phyloP scores from a whole-genome alignment of 2,329 filamentous ascomycete genomes.

The Pestalotiopsis sp. region DNA sequence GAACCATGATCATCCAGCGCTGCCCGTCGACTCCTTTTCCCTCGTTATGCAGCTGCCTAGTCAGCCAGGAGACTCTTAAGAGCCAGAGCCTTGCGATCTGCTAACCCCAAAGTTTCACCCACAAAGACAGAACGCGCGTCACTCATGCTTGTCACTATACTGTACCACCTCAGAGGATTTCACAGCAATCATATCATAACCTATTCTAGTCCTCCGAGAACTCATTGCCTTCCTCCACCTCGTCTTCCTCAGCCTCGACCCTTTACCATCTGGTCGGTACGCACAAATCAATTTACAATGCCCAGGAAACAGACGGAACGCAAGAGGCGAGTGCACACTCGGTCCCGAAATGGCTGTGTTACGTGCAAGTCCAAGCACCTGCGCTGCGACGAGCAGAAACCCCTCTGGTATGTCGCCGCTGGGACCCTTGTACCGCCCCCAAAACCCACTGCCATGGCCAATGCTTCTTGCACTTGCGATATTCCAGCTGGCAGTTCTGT shows the following conservation, averaged over 20 bases:
- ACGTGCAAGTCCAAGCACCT: conserved; percentile 27
- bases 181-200: not conserved
- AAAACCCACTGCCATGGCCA: not conserved
- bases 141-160: not conserved
- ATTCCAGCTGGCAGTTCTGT: too few species aligned
- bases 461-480: not conserved
- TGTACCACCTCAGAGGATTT: not conserved
- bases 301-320: conserved; percentile 4
- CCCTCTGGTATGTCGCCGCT: conserved; percentile 24
- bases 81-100: not conserved
- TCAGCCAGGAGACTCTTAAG: not conserved
- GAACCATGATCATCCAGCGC: not conserved
- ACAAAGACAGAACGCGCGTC: not conserved
- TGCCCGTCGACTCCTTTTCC: not conserved
- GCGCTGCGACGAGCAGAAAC: conserved; percentile 26
- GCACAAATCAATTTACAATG: not conserved
- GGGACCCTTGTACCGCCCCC: not conserved
- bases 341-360: conserved; percentile 26
- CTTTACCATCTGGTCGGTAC: not conserved
- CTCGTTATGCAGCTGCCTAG: not conserved
- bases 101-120: not conserved
- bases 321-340: conserved; percentile 16
- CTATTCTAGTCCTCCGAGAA: not conserved
- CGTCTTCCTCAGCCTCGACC: not conserved
- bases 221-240: not conserved